Base-by-base conservation (phyloP, 495 filamentous ascomycete genomes). In the Penicillium nucicola region DNA sequence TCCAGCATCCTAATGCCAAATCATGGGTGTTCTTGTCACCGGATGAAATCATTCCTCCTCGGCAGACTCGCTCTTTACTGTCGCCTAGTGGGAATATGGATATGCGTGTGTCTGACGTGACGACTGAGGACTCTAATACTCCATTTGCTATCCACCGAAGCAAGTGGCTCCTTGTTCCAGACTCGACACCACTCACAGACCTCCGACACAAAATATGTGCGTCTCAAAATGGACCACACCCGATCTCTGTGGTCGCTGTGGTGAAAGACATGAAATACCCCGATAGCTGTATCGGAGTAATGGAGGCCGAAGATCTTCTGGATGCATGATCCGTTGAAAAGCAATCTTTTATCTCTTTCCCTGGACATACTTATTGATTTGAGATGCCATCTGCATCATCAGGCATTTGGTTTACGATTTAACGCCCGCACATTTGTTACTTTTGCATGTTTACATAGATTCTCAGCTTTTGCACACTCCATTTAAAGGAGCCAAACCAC, bases 21-120 rank as follows among this genome's bases (percentile, higher is more conserved):
- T 77, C 73, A 17, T 77, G 73, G 73, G 71, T 75, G 1, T 63
- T 60, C 22, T 36, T 74, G 5, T 74, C 71, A 1, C 46, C 56
- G 0, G 60, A 62, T 17, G 56, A 66, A 14, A 63, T 77, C 19
- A 57, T 75, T 7, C 67, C 71, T 1, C 73, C 73, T 2, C 61
- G 61, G 4, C 56, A 65, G 8, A 56, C 73, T 41, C 69, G 71
- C 23, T 58, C 65, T 37, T 34, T 65, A 1, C 60, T 76, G 13
- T 67, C 69, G 0, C 61, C 56, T 20, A 42, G 50, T 18, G 53
- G 50, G 25, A 55, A 74, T 40, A 63, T 75, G 39, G 70, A 76
- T 28, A 56, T 68, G 50, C 48, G 55, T 10, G 49, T 73, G 5
- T 63, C 62, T 1, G 56, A 64, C 0, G 52, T 62, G 5, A 17